Conservation (phyloP, 305 asterid genomes). For the Euphrasia arctica region DNA sequence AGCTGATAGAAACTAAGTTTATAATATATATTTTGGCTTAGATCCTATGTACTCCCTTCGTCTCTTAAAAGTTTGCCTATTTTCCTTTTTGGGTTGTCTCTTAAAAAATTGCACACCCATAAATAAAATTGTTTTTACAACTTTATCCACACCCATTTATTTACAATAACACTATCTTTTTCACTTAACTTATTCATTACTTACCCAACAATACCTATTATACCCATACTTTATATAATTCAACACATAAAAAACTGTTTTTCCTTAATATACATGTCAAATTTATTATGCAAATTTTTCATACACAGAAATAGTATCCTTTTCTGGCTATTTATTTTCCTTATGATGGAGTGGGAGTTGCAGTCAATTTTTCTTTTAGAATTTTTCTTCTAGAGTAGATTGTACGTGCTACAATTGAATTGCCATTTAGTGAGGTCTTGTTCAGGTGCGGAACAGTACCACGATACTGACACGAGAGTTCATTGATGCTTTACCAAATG, state of each 20-base stretch:
- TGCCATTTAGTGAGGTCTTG: constrained; percentile 71
- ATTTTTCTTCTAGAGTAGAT: constrained; percentile 14
- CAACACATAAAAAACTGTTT: no score
- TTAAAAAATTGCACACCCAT: no score
- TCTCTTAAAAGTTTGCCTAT: no score
- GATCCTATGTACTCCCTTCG: neutral
- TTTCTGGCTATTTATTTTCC: neutral
- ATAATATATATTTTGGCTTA: neutral
- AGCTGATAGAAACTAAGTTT: constrained; percentile 2
- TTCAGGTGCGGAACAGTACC: constrained; percentile 96
- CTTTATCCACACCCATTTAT: no score
- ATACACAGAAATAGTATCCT: neutral
- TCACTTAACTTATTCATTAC: no score
- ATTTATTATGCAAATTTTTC: no score
- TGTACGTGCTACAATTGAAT: constrained; percentile 50
- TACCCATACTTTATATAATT: no score
- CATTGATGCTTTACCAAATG: constrained; percentile 92
- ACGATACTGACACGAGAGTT: constrained; percentile 83
- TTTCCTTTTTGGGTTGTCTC: no score
- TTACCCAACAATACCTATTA: no score
- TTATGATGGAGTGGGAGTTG: neutral
- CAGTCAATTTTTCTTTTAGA: neutral
- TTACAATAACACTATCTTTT: no score
- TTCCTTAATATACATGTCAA: no score
- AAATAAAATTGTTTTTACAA: no score